phyloP scores from a whole-genome alignment of 2,329 filamentous ascomycete genomes.

The Exophiala spinifera region DNA sequence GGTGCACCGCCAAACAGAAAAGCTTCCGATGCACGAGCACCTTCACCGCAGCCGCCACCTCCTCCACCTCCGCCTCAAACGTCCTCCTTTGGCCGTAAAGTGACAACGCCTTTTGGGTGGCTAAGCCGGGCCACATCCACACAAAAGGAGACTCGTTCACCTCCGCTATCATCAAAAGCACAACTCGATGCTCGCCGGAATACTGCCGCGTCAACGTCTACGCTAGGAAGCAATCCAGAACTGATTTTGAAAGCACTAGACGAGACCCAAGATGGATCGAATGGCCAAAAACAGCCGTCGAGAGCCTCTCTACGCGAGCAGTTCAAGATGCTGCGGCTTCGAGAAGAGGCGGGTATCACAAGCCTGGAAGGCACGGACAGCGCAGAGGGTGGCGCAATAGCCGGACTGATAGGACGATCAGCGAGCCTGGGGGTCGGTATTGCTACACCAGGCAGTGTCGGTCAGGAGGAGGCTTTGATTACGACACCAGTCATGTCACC shows the following conservation, averaged over 20 bases:
- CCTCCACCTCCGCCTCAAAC: conserved; percentile 25
- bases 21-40: conserved; percentile 29
- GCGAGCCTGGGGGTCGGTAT: conserved; percentile 44
- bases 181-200: conserved; percentile 57
- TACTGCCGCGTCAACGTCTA: conserved; percentile 76
- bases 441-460: conserved; percentile 48
- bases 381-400: conserved; percentile 41
- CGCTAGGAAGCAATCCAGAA: conserved; percentile 75
- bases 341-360: conserved; percentile 65
- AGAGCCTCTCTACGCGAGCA: conserved; percentile 71
- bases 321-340: conserved; percentile 72
- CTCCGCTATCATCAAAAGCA: conserved; percentile 50
- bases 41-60: conserved; percentile 33
- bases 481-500: conserved; percentile 31
- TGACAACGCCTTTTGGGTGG: conserved; percentile 76
- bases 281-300: conserved; percentile 47
- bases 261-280: conserved; percentile 55
- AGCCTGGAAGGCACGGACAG: conserved; percentile 50
- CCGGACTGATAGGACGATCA: conserved; percentile 41
- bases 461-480: conserved; percentile 46
- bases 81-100: conserved; percentile 58
- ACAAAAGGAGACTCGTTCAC: conserved; percentile 56
- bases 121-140: conserved; percentile 42
- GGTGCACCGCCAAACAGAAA: conserved; percentile 44
- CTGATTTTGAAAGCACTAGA: conserved; percentile 74